Conservation (phyloP, 2,329 filamentous ascomycete species). For the Diaporthe humulicola region DNA sequence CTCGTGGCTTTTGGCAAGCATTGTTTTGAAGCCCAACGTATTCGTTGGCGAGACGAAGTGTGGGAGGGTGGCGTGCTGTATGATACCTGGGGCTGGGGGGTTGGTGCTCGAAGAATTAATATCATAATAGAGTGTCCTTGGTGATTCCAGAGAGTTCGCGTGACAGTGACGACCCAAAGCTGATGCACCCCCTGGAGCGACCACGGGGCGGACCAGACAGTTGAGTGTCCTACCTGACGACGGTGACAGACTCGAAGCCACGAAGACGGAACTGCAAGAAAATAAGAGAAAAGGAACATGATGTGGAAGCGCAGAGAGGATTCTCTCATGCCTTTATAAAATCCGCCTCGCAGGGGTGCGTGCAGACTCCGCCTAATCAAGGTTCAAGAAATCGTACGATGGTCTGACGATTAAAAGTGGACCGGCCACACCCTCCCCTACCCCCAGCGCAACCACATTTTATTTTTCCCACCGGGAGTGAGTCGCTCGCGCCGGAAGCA, state of each 20-base stretch:
- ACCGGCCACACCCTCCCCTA: not conserved
- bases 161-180: not conserved
- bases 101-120: not conserved
- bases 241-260: not conserved
- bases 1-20: not conserved
- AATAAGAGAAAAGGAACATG: not conserved
- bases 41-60: not conserved
- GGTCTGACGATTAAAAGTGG: constrained; percentile 26
- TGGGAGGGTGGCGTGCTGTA: not conserved
- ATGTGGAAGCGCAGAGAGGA: not conserved
- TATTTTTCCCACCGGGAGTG: not conserved
- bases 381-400: constrained; percentile 36
- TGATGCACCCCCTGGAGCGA: not conserved
- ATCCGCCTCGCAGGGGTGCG: constrained; percentile 12
- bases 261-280: not conserved
- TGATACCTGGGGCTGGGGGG: not conserved
- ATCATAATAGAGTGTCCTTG: not conserved
- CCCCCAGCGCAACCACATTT: constrained; percentile 13
- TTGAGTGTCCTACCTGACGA: not conserved
- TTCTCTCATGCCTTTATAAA: constrained; percentile 12
- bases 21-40: not conserved
- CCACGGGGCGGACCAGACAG: not conserved
- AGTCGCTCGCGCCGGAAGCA: too few species aligned
- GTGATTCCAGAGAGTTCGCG: not conserved
- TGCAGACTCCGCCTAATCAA: not conserved